Conservation (phyloP, 805 yeast genomes). For the Pichia phayaonensis region DNA sequence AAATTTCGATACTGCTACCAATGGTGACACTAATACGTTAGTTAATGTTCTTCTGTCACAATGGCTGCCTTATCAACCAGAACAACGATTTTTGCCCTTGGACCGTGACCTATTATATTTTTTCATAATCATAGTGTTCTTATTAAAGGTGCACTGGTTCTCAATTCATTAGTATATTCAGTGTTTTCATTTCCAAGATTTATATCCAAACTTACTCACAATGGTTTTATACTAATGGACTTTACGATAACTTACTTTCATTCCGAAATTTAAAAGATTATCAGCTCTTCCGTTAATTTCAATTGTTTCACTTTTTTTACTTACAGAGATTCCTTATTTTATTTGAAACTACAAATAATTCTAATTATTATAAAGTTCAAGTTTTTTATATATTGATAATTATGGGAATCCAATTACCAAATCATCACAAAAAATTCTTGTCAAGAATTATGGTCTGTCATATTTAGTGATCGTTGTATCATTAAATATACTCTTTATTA, state of each 20-base stretch:
- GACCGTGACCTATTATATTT: not conserved
- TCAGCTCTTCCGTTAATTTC: not conserved
- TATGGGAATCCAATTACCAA: slow-evolving; percentile 69
- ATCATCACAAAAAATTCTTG: slow-evolving; percentile 74
- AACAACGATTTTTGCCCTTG: not conserved
- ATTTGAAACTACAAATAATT: not conserved
- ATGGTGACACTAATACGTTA: not conserved
- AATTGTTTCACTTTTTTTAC: not conserved
- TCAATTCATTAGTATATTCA: not conserved
- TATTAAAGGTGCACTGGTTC: not conserved
- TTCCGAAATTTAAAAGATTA: not conserved
- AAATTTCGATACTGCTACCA: not conserved
- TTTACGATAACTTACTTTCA: too few species aligned
- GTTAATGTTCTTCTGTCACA: not conserved
- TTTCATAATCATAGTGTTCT: not conserved
- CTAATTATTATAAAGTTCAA: slow-evolving; percentile 21
- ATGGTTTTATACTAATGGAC: not conserved
- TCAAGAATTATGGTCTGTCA: slow-evolving; percentile 70
- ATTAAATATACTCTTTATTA: slow-evolving; percentile 61
- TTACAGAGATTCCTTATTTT: not conserved
- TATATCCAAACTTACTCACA: too few species aligned
- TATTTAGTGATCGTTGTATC: slow-evolving; percentile 75
- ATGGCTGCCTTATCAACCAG: not conserved
- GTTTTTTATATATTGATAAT: slow-evolving; percentile 78
- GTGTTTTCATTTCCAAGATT: slow-evolving; percentile 32